A percentile compares a stretch with the other conserved stretches of the same genome.
Conservation (phyloP, 2,329 filamentous ascomycete genomes). For the Sphaerulina vaccinii region DNA sequence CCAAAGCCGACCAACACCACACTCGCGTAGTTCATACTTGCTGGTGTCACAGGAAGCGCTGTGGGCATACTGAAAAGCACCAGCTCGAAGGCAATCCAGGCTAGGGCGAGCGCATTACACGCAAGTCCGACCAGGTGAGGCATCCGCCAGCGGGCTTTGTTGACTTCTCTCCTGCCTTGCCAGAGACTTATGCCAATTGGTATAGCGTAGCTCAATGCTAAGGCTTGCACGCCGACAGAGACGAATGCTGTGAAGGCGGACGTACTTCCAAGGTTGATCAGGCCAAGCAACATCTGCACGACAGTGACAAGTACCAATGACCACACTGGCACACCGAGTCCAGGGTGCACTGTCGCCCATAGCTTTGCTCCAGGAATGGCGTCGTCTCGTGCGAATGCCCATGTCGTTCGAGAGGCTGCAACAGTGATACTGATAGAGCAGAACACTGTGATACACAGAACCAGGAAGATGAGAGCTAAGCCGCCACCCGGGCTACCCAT, state of each 20-base stretch:
- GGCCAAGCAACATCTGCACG: conserved; percentile 50
- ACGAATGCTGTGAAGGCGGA: conserved; percentile 52
- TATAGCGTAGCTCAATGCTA: conserved; percentile 57
- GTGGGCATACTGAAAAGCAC: conserved; percentile 55
- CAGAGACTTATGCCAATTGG: conserved; percentile 47
- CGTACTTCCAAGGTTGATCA: conserved; percentile 51
- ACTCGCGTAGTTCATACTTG: conserved; percentile 56
- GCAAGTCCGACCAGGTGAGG: conserved; percentile 37
- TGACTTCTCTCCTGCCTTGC: conserved; percentile 37
- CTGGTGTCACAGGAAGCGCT: conserved; percentile 53
- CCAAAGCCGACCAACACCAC: conserved; percentile 58
- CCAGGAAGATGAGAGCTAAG: conserved; percentile 50
- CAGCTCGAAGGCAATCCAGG: conserved; percentile 34
- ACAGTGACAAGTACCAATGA: conserved; percentile 46
- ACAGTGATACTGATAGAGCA: conserved; percentile 55
- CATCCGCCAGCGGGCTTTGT: conserved; percentile 17
- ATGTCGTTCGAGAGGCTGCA: conserved; percentile 50
- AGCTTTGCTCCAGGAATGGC: conserved; percentile 44
- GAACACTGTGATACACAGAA: conserved; percentile 53
- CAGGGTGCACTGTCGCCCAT: conserved; percentile 36
- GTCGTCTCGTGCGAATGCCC: conserved; percentile 47
- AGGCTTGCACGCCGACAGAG: conserved; percentile 56
- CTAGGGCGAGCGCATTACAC: conserved; percentile 31
- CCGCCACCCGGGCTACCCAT: conserved; percentile 52
- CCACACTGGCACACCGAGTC: conserved; percentile 43